These are phyloP conservation scores for Fusarium sp. DNA, from an alignment of 2,329 filamentous ascomycete species.

Conservation along the genomic window DNA sequence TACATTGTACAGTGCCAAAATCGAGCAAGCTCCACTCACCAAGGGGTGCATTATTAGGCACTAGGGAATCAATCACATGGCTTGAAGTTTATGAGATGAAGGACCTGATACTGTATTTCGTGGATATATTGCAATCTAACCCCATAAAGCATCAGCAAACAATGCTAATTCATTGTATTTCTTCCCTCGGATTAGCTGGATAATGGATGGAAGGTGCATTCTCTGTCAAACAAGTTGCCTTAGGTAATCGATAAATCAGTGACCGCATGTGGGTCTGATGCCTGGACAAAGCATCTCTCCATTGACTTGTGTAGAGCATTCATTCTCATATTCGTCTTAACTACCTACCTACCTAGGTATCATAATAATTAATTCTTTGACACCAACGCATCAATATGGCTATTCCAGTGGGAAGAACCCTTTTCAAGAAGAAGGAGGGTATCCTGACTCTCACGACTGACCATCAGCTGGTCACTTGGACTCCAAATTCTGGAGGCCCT, in stretches of 20 bases:
- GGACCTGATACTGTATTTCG: neutral
- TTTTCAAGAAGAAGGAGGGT: conserved; percentile 98
- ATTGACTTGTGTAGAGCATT: neutral
- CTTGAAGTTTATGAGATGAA: neutral
- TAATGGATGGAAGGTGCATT: neutral
- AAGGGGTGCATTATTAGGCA: neutral
- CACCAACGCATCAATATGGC: conserved; percentile 58
- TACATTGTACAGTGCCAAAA: neutral
- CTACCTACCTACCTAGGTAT: no score
- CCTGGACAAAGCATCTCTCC: conserved; percentile 3
- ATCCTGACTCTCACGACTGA: conserved; percentile 80
- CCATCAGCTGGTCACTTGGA: conserved; percentile 82
- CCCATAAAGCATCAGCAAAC: neutral
- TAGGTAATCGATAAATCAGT: conserved; percentile 25
- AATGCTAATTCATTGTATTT: neutral
- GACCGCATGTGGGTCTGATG: conserved; percentile 19
- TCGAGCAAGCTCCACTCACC: neutral
- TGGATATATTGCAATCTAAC: neutral
- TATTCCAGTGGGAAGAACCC: conserved; percentile 71
- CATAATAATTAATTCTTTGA: neutral
- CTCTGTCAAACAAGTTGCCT: neutral
- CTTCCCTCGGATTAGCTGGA: neutral
- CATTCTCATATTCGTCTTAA: neutral
- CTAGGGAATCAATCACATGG: neutral
- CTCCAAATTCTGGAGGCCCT: conserved; percentile 72